Base-by-base conservation (phyloP, 495 filamentous ascomycete species). In the Penicillium crystallinum region DNA sequence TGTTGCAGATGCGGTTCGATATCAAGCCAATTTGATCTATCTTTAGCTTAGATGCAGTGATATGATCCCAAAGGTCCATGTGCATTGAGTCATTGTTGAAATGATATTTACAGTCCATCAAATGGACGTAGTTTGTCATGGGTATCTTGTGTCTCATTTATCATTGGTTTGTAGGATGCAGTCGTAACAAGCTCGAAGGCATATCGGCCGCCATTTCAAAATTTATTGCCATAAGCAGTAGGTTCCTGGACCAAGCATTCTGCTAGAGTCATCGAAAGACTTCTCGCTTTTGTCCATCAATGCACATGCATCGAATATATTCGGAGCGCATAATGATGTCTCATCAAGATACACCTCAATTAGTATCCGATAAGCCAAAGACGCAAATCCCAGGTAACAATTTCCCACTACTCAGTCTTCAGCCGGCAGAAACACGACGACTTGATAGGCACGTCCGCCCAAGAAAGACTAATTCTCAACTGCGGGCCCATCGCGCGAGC, bases 361-460 rank as follows among this genome's bases (percentile, higher is more conserved):
- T 14, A n/a, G 10, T 42, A 11, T 10, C 11, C 23, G 15, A 17
- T 10, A 17, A 12, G 7, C 11, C n/a, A 10, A 34, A 22, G 0
- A 35, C 3, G 3, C 8, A 23, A 33, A 3, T 6, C n/a, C 12
- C 5, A 14, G 15, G 10, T 17, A 33, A 2, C 6, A 36, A 25
- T 11, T 12, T 15, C 3, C 23, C 18, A 21, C 40, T 27, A 42
- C 1, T n/a, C 55, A 40, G 36, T 44, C 1, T 14, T 37, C 15
- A 48, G 29, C 17, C 84, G 75, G 61, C 85, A 88, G 48, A 81
- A 86, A 53, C 85, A 88, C 1, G 81, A 84, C 10, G 78, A 66
- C 40, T 63, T 67, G 21, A 88, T 75, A 0, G 74, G 73, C 14
- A 87, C 70, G 72, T 88, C 85, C 0, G 85, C 80, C 7, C 69